A percentile compares a stretch with the other conserved stretches of the same genome.
These are phyloP conservation scores for Phytopythium mirpurense DNA, from an alignment of 352 stramenopile species.

Conservation along the genomic window DNA sequence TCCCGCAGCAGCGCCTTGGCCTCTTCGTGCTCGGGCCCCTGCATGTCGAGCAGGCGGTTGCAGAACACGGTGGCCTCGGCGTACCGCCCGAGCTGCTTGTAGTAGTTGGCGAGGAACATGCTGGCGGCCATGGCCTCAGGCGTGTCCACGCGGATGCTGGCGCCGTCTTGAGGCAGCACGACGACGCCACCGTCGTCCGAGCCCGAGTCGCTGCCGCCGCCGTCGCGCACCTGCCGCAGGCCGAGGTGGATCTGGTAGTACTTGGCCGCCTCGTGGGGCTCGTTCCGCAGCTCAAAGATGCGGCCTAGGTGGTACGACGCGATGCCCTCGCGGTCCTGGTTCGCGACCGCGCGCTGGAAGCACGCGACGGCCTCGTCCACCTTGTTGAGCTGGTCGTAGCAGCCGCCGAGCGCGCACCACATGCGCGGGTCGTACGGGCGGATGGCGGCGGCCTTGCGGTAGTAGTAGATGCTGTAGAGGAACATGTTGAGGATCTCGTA, in stretches of 20 bases:
- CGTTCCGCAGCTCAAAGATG: slow-evolving; percentile 40
- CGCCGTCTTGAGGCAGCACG: slow-evolving; percentile 19
- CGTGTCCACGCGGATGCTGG: slow-evolving; percentile 55
- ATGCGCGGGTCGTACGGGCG: slow-evolving; percentile 96
- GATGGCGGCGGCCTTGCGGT: slow-evolving; percentile 93
- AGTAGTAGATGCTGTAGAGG: slow-evolving; percentile 99
- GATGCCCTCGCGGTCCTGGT: slow-evolving; percentile 70
- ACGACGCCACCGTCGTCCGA: slow-evolving; percentile 8
- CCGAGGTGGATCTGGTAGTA: slow-evolving; percentile 73
- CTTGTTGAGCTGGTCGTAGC: slow-evolving; percentile 76
- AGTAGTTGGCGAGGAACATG: slow-evolving; percentile 80
- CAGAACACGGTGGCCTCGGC: slow-evolving; percentile 59
- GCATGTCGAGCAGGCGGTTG: slow-evolving; percentile 70
- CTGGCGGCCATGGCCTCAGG: slow-evolving; percentile 55
- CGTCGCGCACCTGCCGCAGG: slow-evolving; percentile 23
- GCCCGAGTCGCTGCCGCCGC: slow-evolving; percentile 2
- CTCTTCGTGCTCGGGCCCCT: slow-evolving; percentile 79
- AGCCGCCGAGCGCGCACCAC: slow-evolving; percentile 94
- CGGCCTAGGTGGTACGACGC: slow-evolving; percentile 67
- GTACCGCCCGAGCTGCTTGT: slow-evolving; percentile 63
- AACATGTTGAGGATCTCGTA: slow-evolving; percentile 99
- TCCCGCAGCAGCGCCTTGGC: slow-evolving; percentile 73
- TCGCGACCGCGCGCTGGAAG: slow-evolving; percentile 70
- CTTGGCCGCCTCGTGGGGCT: slow-evolving; percentile 54
- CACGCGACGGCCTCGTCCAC: slow-evolving; percentile 64